A percentile compares a stretch with the other conserved stretches of the same genome.
Conservation (phyloP, 1,284 basidiomycete genomes). For the Exsudoporus floridanus region DNA sequence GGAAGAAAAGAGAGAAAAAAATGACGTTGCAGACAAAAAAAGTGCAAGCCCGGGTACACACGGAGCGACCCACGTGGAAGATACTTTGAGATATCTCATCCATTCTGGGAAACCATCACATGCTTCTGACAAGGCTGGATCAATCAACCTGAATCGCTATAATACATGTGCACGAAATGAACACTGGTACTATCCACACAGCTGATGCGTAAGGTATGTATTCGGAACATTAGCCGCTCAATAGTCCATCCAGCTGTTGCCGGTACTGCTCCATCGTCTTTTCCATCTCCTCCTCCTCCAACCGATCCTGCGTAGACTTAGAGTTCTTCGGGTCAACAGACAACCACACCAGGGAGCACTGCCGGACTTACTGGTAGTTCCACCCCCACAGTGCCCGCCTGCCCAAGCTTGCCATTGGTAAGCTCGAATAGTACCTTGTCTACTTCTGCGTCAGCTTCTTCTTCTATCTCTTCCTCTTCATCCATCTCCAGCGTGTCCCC, state of each 20-base stretch:
- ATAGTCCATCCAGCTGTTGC: constrained; percentile 79
- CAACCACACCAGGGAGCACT: not conserved
- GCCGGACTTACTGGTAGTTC: constrained; percentile 72
- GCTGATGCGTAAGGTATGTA: constrained; percentile 21
- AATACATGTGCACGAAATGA: constrained; percentile 17
- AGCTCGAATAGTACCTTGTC: constrained; percentile 96
- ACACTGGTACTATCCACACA: constrained; percentile 1
- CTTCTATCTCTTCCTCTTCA: constrained; percentile 93
- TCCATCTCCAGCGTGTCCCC: constrained; percentile 84
- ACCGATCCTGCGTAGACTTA: constrained; percentile 54
- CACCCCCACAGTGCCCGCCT: constrained; percentile 70
- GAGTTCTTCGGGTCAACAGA: constrained; percentile 10
- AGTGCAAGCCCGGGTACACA: constrained; percentile 17
- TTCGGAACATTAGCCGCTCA: constrained; percentile 56
- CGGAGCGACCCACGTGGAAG: constrained; percentile 27
- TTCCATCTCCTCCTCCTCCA: constrained; percentile 81
- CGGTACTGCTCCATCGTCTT: constrained; percentile 85
- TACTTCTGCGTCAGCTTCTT: constrained; percentile 96
- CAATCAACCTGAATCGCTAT: constrained; percentile 2
- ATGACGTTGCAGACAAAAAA: constrained; percentile 16
- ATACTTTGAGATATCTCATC: not conserved
- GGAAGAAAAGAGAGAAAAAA: constrained; percentile 5
- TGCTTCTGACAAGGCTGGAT: not conserved
- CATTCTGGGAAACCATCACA: constrained; percentile 12
- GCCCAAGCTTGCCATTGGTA: constrained; percentile 93